phyloP scores from a whole-genome alignment of 2,329 filamentous ascomycete species.

The Stagonosporopsis rhizophila region DNA sequence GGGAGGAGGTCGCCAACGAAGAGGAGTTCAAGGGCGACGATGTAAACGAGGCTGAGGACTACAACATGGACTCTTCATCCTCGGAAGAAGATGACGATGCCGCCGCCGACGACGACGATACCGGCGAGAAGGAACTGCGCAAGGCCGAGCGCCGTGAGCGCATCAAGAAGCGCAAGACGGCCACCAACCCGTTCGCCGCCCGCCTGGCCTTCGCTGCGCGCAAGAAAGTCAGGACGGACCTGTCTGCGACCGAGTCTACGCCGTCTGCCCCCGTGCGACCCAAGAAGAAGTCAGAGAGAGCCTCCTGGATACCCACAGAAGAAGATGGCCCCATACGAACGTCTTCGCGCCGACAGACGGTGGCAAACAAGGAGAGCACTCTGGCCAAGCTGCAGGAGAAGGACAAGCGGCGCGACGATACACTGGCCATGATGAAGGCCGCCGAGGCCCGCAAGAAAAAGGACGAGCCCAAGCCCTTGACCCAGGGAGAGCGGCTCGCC shows the following conservation, averaged over 20 bases:
- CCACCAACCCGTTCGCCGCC: slow-evolving; percentile 54
- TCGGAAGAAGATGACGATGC: slow-evolving; percentile 75
- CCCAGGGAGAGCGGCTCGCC: slow-evolving; percentile 82
- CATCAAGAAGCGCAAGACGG: slow-evolving; percentile 79
- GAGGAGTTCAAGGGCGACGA: slow-evolving; percentile 60
- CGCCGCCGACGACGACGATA: slow-evolving; percentile 75
- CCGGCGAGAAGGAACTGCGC: slow-evolving; percentile 87
- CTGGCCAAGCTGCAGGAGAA: slow-evolving; percentile 77
- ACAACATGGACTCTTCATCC: slow-evolving; percentile 80
- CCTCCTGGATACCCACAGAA: slow-evolving; percentile 71
- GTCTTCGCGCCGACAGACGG: slow-evolving; percentile 68
- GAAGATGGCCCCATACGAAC: slow-evolving; percentile 68
- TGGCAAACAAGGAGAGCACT: slow-evolving; percentile 63
- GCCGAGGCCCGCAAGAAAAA: slow-evolving; percentile 71
- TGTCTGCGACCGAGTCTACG: slow-evolving; percentile 52
- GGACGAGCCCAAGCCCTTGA: slow-evolving; percentile 79
- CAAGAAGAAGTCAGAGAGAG: slow-evolving; percentile 75
- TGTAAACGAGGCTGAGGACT: slow-evolving; percentile 69
- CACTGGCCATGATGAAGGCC: slow-evolving; percentile 69
- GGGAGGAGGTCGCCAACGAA: slow-evolving; percentile 71
- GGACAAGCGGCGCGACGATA: slow-evolving; percentile 73
- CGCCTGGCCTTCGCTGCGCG: slow-evolving; percentile 48
- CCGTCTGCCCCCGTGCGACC: slow-evolving; percentile 56
- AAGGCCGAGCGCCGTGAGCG: slow-evolving; percentile 71
- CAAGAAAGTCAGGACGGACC: slow-evolving; percentile 49